Conservation (phyloP, 2,329 filamentous ascomycete genomes). For the Colletotrichum filicis region DNA sequence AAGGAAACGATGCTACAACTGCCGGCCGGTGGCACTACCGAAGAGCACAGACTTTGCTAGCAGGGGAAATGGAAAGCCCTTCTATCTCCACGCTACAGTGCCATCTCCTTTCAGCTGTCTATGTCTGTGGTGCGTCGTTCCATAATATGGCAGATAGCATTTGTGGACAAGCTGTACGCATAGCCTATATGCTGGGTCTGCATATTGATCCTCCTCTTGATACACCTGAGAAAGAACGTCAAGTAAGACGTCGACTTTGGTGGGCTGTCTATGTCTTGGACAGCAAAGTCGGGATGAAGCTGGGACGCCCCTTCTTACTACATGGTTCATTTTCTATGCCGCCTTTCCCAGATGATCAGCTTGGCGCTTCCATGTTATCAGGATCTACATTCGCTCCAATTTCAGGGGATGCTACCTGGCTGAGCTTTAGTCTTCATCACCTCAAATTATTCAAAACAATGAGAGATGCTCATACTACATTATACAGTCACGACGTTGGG, state of each 20-base stretch:
- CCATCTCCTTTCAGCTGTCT: conserved; percentile 55
- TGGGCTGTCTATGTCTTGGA: conserved; percentile 62
- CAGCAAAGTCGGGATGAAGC: conserved; percentile 56
- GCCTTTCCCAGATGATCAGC: conserved; percentile 8
- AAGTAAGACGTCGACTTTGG: conserved; percentile 62
- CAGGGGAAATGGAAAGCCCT: conserved; percentile 57
- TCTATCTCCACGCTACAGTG: conserved; percentile 60
- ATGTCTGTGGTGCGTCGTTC: conserved; percentile 59
- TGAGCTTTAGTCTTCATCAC: conserved; percentile 1
- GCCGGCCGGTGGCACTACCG: conserved; percentile 59
- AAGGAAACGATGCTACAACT: conserved; percentile 49
- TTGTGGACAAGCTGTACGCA: conserved; percentile 53
- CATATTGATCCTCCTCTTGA: conserved; percentile 55
- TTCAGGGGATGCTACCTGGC: neutral
- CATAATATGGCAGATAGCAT: conserved; percentile 58
- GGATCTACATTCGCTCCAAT: conserved; percentile 4
- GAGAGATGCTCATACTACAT: neutral
- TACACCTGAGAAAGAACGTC: conserved; percentile 47
- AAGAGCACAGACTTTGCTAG: conserved; percentile 55
- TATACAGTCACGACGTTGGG: neutral
- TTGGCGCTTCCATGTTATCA: neutral
- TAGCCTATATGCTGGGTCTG: conserved; percentile 58
- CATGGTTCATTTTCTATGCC: neutral
- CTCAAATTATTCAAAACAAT: neutral
- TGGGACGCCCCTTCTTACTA: conserved; percentile 56